These are phyloP conservation scores for Raphanus hybrid DNA, from an alignment of 441 rosid genomes.

Conservation along the genomic window DNA sequence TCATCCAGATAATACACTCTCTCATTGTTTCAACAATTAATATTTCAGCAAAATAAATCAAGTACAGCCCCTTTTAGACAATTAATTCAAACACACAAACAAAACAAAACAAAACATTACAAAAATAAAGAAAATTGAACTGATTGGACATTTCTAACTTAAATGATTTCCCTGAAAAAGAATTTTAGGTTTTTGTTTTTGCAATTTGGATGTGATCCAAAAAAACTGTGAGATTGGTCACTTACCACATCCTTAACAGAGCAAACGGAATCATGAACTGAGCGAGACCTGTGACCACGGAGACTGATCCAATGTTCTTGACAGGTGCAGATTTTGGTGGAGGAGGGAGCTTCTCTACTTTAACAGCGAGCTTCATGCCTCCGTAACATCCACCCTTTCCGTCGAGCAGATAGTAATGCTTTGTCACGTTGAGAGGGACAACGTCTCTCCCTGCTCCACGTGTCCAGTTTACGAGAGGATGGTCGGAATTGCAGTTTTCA, in stretches of 20 bases:
- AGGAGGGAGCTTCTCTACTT: constrained; percentile 77
- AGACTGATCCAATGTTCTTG: constrained; percentile 46
- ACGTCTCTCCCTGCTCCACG: constrained; percentile 83
- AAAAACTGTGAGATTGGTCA: not conserved
- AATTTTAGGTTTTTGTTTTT: constrained; percentile 19
- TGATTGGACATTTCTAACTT: constrained; percentile 5
- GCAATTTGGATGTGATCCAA: constrained; percentile 5
- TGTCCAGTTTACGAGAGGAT: constrained; percentile 77
- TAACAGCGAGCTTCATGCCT: constrained; percentile 78
- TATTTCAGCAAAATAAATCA: too few species aligned
- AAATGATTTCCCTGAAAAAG: constrained; percentile 29
- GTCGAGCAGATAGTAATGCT: constrained; percentile 73
- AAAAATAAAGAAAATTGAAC: not conserved
- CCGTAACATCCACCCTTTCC: constrained; percentile 86
- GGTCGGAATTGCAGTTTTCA: constrained; percentile 70
- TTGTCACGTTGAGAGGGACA: constrained; percentile 76
- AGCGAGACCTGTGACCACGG: constrained; percentile 9
- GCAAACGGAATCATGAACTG: constrained; percentile 30
- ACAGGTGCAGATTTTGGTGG: constrained; percentile 66
- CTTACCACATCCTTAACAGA: constrained; percentile 31
- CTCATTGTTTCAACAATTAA: too few species aligned
- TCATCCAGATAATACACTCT: not conserved
- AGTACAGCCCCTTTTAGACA: too few species aligned
- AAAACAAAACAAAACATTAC: too few species aligned
- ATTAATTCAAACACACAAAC: too few species aligned